A percentile compares a stretch with the other conserved stretches of the same genome.
These are phyloP conservation scores for Fusarium sp. DNA, from an alignment of 2,329 filamentous ascomycete species.

Conservation along the genomic window DNA sequence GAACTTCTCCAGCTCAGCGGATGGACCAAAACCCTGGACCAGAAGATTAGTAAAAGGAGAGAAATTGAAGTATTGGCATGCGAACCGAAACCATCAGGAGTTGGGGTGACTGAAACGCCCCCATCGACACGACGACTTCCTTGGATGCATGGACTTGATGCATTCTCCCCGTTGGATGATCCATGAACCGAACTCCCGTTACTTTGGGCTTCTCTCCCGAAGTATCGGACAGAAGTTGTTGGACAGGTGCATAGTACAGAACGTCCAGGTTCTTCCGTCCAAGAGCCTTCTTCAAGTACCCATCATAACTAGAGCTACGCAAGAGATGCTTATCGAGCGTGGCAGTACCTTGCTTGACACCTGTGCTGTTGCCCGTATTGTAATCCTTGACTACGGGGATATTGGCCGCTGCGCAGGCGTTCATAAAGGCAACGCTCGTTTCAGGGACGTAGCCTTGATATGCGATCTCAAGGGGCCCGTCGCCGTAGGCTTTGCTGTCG, in stretches of 20 bases:
- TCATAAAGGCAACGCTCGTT: conserved; percentile 14
- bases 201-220: background rate
- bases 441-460: conserved; percentile 23
- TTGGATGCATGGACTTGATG: conserved; percentile 7
- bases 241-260: conserved; percentile 10
- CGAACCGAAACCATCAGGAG: conserved; percentile 20
- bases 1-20: conserved; percentile 1
- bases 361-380: conserved; percentile 13
- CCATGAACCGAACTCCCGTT: conserved; percentile 11
- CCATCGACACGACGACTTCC: conserved; percentile 14
- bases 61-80: rapidly evolving
- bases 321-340: conserved; percentile 11
- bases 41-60: background rate
- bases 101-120: conserved; percentile 17
- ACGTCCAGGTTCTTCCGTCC: conserved; percentile 8
- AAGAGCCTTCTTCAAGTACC: conserved; percentile 6
- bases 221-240: background rate
- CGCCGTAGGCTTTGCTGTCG: conserved; percentile 2
- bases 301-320: conserved; percentile 15
- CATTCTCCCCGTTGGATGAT: conserved; percentile 1
- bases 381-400: conserved; percentile 11
- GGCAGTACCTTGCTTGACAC: conserved; percentile 15
- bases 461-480: conserved; percentile 7
- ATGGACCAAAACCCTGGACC: background rate
- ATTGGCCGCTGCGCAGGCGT: conserved; percentile 9